Base-by-base conservation (phyloP, 2,329 filamentous ascomycete genomes). In the Tricladium varicosporioides region DNA sequence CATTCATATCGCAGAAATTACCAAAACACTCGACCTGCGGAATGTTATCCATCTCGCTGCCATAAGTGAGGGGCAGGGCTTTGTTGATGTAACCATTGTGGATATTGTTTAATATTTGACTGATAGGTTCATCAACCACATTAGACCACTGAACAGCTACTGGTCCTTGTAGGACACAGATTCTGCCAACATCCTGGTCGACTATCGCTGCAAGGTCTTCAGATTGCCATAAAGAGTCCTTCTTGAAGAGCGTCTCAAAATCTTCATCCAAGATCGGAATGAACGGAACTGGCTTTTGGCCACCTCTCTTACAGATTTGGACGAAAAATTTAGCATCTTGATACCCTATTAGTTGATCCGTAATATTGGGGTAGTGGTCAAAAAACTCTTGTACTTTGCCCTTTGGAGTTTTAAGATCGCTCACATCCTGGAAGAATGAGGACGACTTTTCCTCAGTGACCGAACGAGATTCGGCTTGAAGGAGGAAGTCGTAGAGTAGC, bases 211-310 rank as follows among this genome's bases (percentile, higher is more conserved):
- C 92, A 11, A 97, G 80, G 69, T 97, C 92, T 75, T 97, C 93
- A 1, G 92, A 96, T 75, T 97, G 93, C 93, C 94, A 97, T 9
- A 97, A 82, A 0, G 93, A 97, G 72, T 97, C 93, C 80, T 97
- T 97, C 85, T 97, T 97, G 87, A 97, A 97, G 79, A 90, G 97
- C 75, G 93, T 95, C 72, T 97, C 93, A 65, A 97, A 97, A 71
- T 92, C 95, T 61, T 95, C 91, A 67, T 97, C 93, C 16, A 97
- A 81, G 15, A 87, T 81, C 5, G 94, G 93, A 27, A 97, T 91
- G 71, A 97, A 97, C 1, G 92, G 92, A 32, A 94, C 89, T 1
- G 93, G 93, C 81, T 97, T 97, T 79, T 97, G 92, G 46, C 87
- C 88, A 47, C 87, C 89, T 32, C 91, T 86, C 75, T 92, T 86